Evolutionary conservation across 371 early-diverging fungal genomes (phyloP).

Genomic region (Enterospora canceri): DNA sequence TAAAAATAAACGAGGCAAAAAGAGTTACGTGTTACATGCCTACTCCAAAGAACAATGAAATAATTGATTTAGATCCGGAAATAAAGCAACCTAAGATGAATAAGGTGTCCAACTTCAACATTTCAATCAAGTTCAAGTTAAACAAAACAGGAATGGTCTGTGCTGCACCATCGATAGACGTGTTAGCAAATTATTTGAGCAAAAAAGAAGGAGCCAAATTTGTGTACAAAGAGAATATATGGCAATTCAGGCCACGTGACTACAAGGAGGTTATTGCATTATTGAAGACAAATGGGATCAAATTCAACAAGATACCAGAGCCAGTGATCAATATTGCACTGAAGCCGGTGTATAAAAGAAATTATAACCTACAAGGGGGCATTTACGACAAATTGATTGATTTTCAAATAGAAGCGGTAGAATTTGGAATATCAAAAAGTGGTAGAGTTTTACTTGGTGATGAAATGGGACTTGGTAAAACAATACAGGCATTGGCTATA

Average conservation of each 20-base stretch:
- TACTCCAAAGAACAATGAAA: background rate
- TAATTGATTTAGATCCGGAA: too few species aligned
- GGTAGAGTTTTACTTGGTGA: constrained; percentile 59
- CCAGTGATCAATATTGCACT: constrained; percentile 16
- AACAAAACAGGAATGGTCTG: constrained; percentile 13
- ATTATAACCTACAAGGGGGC: constrained; percentile 18
- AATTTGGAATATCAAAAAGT: constrained; percentile 50
- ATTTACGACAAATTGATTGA: constrained; percentile 46
- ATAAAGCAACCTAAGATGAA: too few species aligned
- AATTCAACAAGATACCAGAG: constrained; percentile 33
- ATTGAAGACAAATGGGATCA: constrained; percentile 16
- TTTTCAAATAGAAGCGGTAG: constrained; percentile 59
- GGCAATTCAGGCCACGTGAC: constrained; percentile 22
- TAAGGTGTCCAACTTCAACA: too few species aligned
- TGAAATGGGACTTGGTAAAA: constrained; percentile 60
- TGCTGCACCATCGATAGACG: constrained; percentile 35
- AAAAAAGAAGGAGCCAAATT: constrained; percentile 19
- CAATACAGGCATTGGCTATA: constrained; percentile 60
- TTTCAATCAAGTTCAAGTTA: constrained; percentile 28
- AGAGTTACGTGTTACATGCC: background rate
- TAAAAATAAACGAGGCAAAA: background rate
- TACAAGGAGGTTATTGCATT: constrained; percentile 18
- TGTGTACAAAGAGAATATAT: constrained; percentile 27
- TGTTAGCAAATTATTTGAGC: constrained; percentile 14
- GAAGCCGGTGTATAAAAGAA: too few species aligned